Base-by-base conservation (phyloP, 2,329 filamentous ascomycete species). In the Neonectria ditissima region DNA sequence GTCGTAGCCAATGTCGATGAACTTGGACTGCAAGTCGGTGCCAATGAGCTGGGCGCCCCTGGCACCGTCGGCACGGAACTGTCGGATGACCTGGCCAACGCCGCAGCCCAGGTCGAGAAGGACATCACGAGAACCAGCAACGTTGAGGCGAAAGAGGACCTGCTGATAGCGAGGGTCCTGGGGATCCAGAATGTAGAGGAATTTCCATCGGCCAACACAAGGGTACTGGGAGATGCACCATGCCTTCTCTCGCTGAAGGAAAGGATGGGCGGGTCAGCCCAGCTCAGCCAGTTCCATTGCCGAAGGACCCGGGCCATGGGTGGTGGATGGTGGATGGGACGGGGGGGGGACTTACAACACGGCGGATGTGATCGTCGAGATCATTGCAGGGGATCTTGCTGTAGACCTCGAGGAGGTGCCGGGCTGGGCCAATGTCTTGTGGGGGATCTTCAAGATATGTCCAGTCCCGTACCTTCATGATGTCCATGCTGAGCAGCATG, bases 1-100 rank as follows among this genome's bases (percentile, higher is more conserved):
- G 57, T 90, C 86, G 73, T 89, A 88, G 28, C 87, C 87, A n/a
- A 86, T 74, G 11, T 86, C 80, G 55, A 88, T 80, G 67, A 88
- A 86, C n/a, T 77, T 77, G 20, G 79, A 68, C 45, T 83, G 79
- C 3, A 86, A 65, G 64, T 88, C 86, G 4, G 80, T 78, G 18
- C 84, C 86, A 62, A 82, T 82, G n/a, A 88, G 74, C 48, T 82
- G 80, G 16, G 78, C 73, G 5, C 81, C 77, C 24, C 81, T 76
- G 8, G 84, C 84, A 20, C 86, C 86, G 60, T 86, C 84, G 54
- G 77, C 76, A 11, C 80, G 78, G 28, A 86, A 79, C 68, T 84
- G 81, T n/a, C 84, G 80, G 30, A 86, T 75, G 9, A 82, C 76
- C 67, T 85, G 83, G 16, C 83, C 84, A 39, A 86, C 76, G 61